Evolutionary conservation across 192 early-diverging fungal species (phyloP).

Genomic region (Backusella psychrophila): DNA sequence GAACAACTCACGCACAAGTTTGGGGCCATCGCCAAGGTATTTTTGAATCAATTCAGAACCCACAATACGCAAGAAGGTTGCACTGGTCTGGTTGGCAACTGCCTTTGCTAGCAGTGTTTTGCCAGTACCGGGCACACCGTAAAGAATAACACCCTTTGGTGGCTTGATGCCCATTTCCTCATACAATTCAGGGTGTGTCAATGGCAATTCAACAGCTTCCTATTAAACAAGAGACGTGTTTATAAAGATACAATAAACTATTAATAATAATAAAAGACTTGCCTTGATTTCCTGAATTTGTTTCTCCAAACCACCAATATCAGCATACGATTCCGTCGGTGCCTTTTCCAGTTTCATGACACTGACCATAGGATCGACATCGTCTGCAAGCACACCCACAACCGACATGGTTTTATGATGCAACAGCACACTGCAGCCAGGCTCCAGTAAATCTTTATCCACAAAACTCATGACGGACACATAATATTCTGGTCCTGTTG

Average conservation of each 20-base stretch:
- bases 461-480: constrained; percentile 98
- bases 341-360: constrained; percentile 99
- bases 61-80: constrained; percentile 91
- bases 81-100: constrained; percentile 93
- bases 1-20: constrained; percentile 95
- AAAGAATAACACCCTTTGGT: constrained; percentile 82
- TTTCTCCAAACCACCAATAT: constrained; percentile 84
- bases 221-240: constrained; percentile 21
- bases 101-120: constrained; percentile 94
- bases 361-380: constrained; percentile 93
- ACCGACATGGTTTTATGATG: constrained; percentile 93
- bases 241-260: not conserved
- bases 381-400: constrained; percentile 93
- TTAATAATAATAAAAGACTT: too few relatives aligned
- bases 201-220: constrained; percentile 81
- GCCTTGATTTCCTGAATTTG: constrained; percentile 69
- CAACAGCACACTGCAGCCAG: constrained; percentile 91
- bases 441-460: constrained; percentile 97
- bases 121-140: constrained; percentile 82
- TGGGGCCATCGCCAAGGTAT: constrained; percentile 97
- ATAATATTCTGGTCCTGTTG: constrained; percentile 94
- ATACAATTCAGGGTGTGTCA: constrained; percentile 81
- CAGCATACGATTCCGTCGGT: constrained; percentile 94
- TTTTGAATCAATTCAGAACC: constrained; percentile 96
- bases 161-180: constrained; percentile 84